Conservation (phyloP, 2,329 filamentous ascomycete genomes). For the Cladosporium colombiae region DNA sequence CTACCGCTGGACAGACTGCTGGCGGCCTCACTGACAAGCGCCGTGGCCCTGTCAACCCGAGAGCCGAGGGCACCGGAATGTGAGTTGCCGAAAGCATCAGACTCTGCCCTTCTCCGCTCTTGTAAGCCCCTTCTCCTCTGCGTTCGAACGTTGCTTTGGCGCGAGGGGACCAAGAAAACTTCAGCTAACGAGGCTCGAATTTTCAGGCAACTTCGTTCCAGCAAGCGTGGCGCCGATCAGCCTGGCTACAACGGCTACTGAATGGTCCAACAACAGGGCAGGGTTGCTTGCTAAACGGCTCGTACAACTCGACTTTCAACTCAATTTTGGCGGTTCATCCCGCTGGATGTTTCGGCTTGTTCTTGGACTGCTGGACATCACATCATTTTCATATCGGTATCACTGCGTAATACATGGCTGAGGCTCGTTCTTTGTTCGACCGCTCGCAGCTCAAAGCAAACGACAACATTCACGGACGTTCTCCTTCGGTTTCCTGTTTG, state of each 20-base stretch:
- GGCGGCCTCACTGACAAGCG: slow-evolving; percentile 67
- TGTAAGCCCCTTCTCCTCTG: slow-evolving; percentile 87
- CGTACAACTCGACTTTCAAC: slow-evolving; percentile 23
- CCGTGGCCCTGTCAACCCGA: slow-evolving; percentile 71
- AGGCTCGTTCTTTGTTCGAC: slow-evolving; percentile 19
- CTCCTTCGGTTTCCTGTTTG: slow-evolving; percentile 1
- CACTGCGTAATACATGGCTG: slow-evolving; percentile 31
- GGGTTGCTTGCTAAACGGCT: slow-evolving; percentile 38
- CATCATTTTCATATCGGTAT: slow-evolving; percentile 36
- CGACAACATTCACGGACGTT: slow-evolving; percentile 14
- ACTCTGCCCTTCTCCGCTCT: slow-evolving; percentile 44
- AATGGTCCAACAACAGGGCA: slow-evolving; percentile 40
- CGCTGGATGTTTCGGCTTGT: slow-evolving; percentile 23
- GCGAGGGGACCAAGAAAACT: slow-evolving; percentile 59
- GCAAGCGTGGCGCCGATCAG: slow-evolving; percentile 53
- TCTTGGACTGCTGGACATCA: slow-evolving; percentile 26
- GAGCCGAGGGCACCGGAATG: slow-evolving; percentile 92
- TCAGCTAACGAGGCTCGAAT: slow-evolving; percentile 45
- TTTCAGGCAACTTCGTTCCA: slow-evolving; percentile 54
- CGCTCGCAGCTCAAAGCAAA: slow-evolving; percentile 17
- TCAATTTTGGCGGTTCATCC: slow-evolving; percentile 20
- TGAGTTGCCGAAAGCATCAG: slow-evolving; percentile 70
- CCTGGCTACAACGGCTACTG: slow-evolving; percentile 51
- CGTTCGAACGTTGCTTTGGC: slow-evolving; percentile 74
- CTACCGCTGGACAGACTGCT: slow-evolving; percentile 61